Base-by-base conservation (phyloP, 2,329 filamentous ascomycete species). In the Colletotrichum graminicola region DNA sequence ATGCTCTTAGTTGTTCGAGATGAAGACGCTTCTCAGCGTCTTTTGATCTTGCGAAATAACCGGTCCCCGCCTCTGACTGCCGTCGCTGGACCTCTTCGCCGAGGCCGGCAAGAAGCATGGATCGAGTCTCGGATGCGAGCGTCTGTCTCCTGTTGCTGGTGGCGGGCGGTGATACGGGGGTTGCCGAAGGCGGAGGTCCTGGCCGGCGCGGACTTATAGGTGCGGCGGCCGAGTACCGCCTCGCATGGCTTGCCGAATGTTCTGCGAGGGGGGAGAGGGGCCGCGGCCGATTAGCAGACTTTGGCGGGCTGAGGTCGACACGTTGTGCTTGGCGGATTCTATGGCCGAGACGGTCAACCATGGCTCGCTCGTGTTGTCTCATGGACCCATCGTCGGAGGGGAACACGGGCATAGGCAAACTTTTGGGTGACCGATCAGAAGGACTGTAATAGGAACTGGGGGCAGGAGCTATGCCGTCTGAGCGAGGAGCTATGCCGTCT, bases 1-100 rank as follows among this genome's bases (percentile, higher is more conserved):
- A 85, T 5, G 79, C 79, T 43, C 80, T 79, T 11, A 86, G 78
- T 56, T 80, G 79, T 5, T 81, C 76, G 11, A 69, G 74, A 74
- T 77, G 63, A n/a, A 65, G 51, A 36, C 52, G 63, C 41, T 73
- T 73, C 45, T 65, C 71, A 5, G 52, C 61, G 21, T 72, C 67
- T 23, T 49, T 62, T 16, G 67, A 57, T 18, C 62, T 62, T 45
- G 47, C 23, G 64, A 67, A 41, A 63, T 61, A 29, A 47, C 64
- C 18, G 66, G 59, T 43, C 71, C 73, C 57, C 64, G 72, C 71
- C 2, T 71, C 72, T 5, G 78, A 80, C 56, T 75, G 75, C 16
- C 76, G 76, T 26, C 78, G 77, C 26, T 76, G 75, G 12, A 69
- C 45, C 26, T 74, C 70, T 7, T 62, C 71, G 18, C 74, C 72